Evolutionary conservation across 257 asterid genomes (phyloP).

Genomic region (Solanum clarkiae): DNA sequence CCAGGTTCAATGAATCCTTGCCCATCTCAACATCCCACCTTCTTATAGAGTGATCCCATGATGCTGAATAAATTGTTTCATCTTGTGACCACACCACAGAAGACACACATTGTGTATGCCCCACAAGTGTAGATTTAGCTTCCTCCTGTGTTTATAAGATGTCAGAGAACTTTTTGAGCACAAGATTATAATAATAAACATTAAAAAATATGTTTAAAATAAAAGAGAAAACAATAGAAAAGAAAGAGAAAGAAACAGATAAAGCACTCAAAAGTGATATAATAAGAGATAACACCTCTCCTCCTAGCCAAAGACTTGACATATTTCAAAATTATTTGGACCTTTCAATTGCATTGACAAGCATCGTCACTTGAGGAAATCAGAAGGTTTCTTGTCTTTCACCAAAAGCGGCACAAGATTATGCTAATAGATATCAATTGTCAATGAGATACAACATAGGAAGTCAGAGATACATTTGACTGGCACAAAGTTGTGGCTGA

Average conservation of each 20-base stretch:
- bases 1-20: slow-evolving; percentile 56
- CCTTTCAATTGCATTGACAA: neutral
- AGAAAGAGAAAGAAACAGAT: neutral
- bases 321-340: neutral
- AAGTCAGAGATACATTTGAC: neutral
- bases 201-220: neutral
- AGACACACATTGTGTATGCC: slow-evolving; percentile 90
- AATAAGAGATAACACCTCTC: neutral
- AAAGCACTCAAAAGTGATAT: neutral
- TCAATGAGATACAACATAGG: neutral
- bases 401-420: neutral
- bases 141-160: slow-evolving; percentile 44
- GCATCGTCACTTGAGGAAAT: neutral
- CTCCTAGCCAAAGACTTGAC: neutral
- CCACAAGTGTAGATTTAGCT: slow-evolving; percentile 65
- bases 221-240: neutral
- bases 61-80: slow-evolving; percentile 64
- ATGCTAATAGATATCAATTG: neutral
- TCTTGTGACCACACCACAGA: slow-evolving; percentile 73
- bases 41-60: slow-evolving; percentile 96
- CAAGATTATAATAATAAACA: neutral
- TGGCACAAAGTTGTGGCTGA: neutral
- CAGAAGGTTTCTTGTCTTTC: neutral
- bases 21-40: slow-evolving; percentile 96
- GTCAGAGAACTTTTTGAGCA: neutral